Conservation (phyloP, 495 filamentous ascomycete genomes). For the Chaetomidium leptoderma region DNA sequence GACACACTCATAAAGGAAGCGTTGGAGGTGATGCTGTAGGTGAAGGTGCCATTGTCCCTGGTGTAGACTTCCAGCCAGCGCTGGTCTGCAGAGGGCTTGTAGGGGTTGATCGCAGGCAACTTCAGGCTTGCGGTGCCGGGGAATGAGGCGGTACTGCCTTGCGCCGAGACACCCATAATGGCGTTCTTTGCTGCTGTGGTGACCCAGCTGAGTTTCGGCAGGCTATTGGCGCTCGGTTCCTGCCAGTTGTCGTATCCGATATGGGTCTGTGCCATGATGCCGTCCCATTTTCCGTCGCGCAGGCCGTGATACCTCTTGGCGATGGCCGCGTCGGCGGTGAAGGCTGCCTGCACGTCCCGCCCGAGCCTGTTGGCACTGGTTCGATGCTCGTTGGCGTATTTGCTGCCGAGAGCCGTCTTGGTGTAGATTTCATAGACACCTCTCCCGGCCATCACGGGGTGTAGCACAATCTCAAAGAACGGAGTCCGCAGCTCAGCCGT, state of each 20-base stretch:
- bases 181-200: slow-evolving; percentile 43
- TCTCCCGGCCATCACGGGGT: slow-evolving; percentile 54
- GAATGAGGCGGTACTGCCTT: slow-evolving; percentile 47
- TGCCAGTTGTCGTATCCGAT: slow-evolving; percentile 47
- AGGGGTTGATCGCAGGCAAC: slow-evolving; percentile 51
- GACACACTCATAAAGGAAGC: slow-evolving; percentile 49
- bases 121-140: slow-evolving; percentile 45
- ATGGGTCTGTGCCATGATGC: slow-evolving; percentile 38
- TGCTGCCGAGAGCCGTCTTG: slow-evolving; percentile 26
- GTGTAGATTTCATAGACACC: slow-evolving; percentile 35
- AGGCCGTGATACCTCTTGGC: slow-evolving; percentile 54
- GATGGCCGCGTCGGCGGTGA: slow-evolving; percentile 51
- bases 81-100: slow-evolving; percentile 36
- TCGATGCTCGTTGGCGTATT: slow-evolving; percentile 26
- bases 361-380: slow-evolving; percentile 45
- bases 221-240: slow-evolving; percentile 52
- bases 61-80: slow-evolving; percentile 58
- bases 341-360: slow-evolving; percentile 47
- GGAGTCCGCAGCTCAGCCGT: slow-evolving; percentile 36
- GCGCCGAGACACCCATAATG: slow-evolving; percentile 53
- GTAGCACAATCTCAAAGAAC: slow-evolving; percentile 60
- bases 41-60: slow-evolving; percentile 48
- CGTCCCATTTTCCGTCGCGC: slow-evolving; percentile 59
- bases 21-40: slow-evolving; percentile 47
- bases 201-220: slow-evolving; percentile 45